Percentiles rank a stretch among this genome's conserved stretches.
phyloP scores from a whole-genome alignment of 2,329 filamentous ascomycete species.

The Stachybotrys elegans region DNA sequence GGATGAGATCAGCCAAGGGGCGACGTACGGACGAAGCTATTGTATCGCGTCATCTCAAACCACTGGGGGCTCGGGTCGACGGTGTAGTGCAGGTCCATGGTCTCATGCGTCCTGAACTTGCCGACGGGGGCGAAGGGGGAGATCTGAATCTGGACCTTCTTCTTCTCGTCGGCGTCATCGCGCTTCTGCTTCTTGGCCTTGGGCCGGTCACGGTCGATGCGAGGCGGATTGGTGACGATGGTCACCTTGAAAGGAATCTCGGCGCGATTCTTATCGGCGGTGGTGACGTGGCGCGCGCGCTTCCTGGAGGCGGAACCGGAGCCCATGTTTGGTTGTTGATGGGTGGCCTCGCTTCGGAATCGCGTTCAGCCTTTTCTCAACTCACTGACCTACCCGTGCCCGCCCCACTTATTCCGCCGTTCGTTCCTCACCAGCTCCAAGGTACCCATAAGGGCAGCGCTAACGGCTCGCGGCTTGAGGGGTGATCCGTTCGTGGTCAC shows the following conservation, averaged over 20 bases:
- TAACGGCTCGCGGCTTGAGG: too few species aligned
- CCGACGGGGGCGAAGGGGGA: conserved; percentile 51
- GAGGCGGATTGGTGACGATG: conserved; percentile 21
- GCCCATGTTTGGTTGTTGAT: too few species aligned
- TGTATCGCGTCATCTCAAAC: conserved; percentile 56
- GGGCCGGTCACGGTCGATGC: conserved; percentile 29
- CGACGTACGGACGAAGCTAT: conserved; percentile 55
- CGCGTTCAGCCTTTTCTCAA: too few species aligned
- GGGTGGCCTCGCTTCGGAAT: too few species aligned
- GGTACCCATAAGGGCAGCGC: too few species aligned
- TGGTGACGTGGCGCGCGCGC: conserved; percentile 39
- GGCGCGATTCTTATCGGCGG: conserved; percentile 46
- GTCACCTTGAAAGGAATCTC: conserved; percentile 49
- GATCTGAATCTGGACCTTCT: conserved; percentile 42
- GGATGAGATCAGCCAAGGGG: conserved; percentile 1
- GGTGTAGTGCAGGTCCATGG: conserved; percentile 50
- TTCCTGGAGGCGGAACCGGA: conserved; percentile 38
- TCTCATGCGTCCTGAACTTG: conserved; percentile 48
- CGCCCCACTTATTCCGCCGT: too few species aligned
- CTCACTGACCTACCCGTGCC: too few species aligned
- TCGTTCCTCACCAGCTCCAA: too few species aligned
- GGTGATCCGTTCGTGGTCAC: too few species aligned
- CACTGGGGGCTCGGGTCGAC: conserved; percentile 49
- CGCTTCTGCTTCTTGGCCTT: conserved; percentile 43
- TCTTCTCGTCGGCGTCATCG: conserved; percentile 39